Conservation (phyloP, 352 stramenopile genomes). For the Globisporangium emineosum region DNA sequence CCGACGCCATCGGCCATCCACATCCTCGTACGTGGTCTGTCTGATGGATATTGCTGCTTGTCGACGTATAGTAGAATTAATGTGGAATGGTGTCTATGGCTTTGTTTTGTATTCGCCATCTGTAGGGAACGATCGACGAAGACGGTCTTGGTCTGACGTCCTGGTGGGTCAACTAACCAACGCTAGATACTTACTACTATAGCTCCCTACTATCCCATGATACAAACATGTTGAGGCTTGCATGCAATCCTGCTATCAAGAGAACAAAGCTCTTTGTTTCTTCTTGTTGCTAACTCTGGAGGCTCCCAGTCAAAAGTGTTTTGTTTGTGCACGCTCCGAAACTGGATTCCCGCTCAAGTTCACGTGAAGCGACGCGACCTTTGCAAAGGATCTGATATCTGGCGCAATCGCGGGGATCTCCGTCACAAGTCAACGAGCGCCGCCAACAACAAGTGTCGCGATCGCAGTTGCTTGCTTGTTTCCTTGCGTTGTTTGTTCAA, state of each 20-base stretch:
- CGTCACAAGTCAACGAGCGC: neutral
- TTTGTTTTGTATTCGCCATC: no score
- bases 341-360: neutral
- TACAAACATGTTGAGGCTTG: neutral
- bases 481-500: neutral
- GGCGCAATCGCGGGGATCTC: neutral
- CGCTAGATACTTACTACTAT: slow-evolving; percentile 13
- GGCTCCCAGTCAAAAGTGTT: neutral
- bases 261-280: neutral
- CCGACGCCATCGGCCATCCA: slow-evolving; percentile 81
- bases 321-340: neutral
- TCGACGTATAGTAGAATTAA: neutral
- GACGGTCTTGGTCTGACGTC: slow-evolving; percentile 79
- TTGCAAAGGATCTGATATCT: neutral
- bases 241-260: neutral
- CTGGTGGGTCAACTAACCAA: slow-evolving; percentile 58
- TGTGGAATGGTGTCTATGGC: neutral
- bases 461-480: neutral
- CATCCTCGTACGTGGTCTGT: slow-evolving; percentile 53
- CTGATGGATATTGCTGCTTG: neutral
- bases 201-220: slow-evolving; percentile 1
- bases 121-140: slow-evolving; percentile 84
- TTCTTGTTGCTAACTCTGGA: neutral
- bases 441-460: neutral
- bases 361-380: neutral